These are phyloP conservation scores for Dioszegia hungarica DNA, from an alignment of 768 basidiomycete genomes.

Conservation along the genomic window DNA sequence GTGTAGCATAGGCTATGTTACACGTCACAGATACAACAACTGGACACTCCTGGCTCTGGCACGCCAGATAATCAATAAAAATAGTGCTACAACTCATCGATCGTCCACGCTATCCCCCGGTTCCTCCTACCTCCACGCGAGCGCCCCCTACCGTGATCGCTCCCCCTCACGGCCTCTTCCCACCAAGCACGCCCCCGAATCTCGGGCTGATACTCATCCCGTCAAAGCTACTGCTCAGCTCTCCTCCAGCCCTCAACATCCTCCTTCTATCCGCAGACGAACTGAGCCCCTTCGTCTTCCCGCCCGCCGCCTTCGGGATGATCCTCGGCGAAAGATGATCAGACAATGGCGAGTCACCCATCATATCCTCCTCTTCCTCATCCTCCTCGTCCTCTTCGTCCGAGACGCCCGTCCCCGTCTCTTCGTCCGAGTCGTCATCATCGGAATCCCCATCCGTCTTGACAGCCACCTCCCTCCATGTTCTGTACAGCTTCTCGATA, in stretches of 20 bases:
- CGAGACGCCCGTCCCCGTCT: background rate
- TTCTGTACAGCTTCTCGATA: slow-evolving; percentile 78
- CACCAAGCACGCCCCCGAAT: background rate
- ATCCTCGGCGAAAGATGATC: slow-evolving; percentile 17
- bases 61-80: too few relatives aligned
- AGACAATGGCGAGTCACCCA: slow-evolving; percentile 4
- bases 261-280: slow-evolving; percentile 12
- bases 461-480: slow-evolving; percentile 78
- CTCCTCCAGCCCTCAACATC: slow-evolving; percentile 22
- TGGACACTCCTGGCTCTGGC: too few relatives aligned
- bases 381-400: slow-evolving; percentile 10
- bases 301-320: background rate
- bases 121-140: background rate
- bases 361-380: background rate
- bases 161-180: background rate
- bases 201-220: slow-evolving; percentile 44
- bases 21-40: too few relatives aligned
- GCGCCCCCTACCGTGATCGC: too few relatives aligned
- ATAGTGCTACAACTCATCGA: too few relatives aligned
- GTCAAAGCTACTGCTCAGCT: slow-evolving; percentile 32
- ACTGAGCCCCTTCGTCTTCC: slow-evolving; percentile 7
- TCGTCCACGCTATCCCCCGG: too few relatives aligned
- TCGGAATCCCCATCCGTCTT: slow-evolving; percentile 52
- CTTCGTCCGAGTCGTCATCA: slow-evolving; percentile 15
- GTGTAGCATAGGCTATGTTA: too few relatives aligned